Percentiles rank a stretch among this genome's conserved stretches.
Conservation (phyloP, 2,329 filamentous ascomycete species). For the Zymoseptoria crescenta region DNA sequence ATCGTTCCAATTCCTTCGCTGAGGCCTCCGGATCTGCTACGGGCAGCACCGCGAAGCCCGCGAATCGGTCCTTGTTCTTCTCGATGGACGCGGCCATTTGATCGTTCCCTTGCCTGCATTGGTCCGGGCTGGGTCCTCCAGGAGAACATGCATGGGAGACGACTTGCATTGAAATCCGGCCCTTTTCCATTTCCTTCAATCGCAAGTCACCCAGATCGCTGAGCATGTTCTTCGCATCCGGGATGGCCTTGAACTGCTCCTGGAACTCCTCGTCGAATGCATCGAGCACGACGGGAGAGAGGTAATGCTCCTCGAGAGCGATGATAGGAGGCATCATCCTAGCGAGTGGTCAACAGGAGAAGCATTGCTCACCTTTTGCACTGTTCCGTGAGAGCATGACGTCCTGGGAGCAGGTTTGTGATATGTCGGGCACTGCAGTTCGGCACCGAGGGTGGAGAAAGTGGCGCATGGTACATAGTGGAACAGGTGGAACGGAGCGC, state of each 20-base stretch:
- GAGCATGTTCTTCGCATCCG: conserved; percentile 23
- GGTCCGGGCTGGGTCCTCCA: conserved; percentile 19
- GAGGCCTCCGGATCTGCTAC: conserved; percentile 26
- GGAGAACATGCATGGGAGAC: conserved; percentile 29
- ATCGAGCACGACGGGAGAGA: conserved; percentile 27
- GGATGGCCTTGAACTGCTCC: conserved; percentile 29
- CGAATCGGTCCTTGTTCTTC: conserved; percentile 24
- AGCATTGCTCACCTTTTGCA: not conserved
- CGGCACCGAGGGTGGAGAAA: not conserved
- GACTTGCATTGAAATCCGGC: conserved; percentile 28
- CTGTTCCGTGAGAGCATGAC: not conserved
- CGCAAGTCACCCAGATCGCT: conserved; percentile 23
- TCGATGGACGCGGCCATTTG: conserved; percentile 26
- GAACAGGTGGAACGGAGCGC: not conserved
- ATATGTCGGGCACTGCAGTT: not conserved
- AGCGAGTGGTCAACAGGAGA: not conserved
- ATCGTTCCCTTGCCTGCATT: conserved; percentile 28
- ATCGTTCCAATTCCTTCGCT: conserved; percentile 28
- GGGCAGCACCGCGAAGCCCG: conserved; percentile 30
- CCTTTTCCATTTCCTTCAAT: conserved; percentile 28
- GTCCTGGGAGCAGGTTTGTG: not conserved
- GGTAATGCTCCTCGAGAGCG: conserved; percentile 32
- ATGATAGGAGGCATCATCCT: conserved; percentile 29
- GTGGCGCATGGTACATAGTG: not conserved
- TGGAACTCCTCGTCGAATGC: conserved; percentile 23